Conservation (phyloP, 2,329 filamentous ascomycete genomes). For the Aspergillus pseudonomiae region DNA sequence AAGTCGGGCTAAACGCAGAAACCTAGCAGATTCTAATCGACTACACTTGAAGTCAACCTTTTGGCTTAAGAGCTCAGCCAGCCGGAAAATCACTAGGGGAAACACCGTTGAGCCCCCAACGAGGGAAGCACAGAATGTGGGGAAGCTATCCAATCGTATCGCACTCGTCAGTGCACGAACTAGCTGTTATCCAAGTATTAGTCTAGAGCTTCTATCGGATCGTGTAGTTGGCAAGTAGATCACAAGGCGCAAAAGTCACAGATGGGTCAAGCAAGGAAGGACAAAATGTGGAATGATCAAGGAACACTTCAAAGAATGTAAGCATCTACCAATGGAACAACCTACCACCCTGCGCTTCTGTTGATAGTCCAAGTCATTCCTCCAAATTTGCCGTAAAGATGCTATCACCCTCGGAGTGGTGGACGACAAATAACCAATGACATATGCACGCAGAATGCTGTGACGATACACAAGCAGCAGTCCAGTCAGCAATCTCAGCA, state of each 20-base stretch:
- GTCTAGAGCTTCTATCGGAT: background rate
- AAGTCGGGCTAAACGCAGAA: slow-evolving; percentile 41
- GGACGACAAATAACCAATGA: slow-evolving; percentile 51
- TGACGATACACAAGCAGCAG: slow-evolving; percentile 3
- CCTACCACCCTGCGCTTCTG: slow-evolving; percentile 44
- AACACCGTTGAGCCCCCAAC: slow-evolving; percentile 56
- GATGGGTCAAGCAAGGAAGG: background rate
- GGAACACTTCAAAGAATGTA: slow-evolving; percentile 9
- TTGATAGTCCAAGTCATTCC: slow-evolving; percentile 33
- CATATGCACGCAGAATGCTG: slow-evolving; percentile 51
- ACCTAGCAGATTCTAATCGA: slow-evolving; percentile 20
- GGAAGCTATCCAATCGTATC: slow-evolving; percentile 52
- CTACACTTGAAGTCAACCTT: slow-evolving; percentile 21
- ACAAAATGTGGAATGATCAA: background rate
- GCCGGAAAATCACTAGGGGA: slow-evolving; percentile 33
- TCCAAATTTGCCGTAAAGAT: slow-evolving; percentile 39
- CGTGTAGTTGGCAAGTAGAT: background rate
- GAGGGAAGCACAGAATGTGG: slow-evolving; percentile 55
- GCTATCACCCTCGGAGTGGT: slow-evolving; percentile 50
- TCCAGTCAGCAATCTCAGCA: slow-evolving; percentile 3
- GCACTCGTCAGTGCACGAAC: slow-evolving; percentile 41
- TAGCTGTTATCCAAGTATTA: slow-evolving; percentile 35
- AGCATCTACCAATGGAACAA: slow-evolving; percentile 6
- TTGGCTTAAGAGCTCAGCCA: slow-evolving; percentile 29
- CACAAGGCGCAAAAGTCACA: too few relatives aligned